Percentiles rank a stretch among this genome's conserved stretches.
phyloP scores from a whole-genome alignment of 176 grass and related monocot species.

The Poa pratensis region DNA sequence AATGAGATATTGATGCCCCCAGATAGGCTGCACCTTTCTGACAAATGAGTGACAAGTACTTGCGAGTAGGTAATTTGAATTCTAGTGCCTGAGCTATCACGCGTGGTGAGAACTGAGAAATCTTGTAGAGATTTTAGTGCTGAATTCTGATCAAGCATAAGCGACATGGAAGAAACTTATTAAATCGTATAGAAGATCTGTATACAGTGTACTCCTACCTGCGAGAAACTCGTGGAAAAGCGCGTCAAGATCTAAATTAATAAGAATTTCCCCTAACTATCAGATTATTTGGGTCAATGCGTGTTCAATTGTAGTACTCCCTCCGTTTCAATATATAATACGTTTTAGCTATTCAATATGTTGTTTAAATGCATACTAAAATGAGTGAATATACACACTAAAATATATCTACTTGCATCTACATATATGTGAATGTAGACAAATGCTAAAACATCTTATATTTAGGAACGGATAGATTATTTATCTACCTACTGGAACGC shows the following conservation, averaged over 20 bases:
- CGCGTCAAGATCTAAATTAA: slow-evolving; percentile 8
- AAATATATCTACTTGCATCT: no score
- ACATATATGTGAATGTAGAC: no score
- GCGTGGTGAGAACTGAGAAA: background rate
- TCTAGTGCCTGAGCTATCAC: background rate
- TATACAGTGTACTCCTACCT: background rate
- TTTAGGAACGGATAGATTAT: background rate
- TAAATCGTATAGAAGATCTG: background rate
- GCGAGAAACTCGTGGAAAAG: slow-evolving; percentile 45
- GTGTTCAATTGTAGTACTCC: slow-evolving; percentile 7
- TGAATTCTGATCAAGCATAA: background rate
- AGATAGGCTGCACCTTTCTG: background rate
- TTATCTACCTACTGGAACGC: slow-evolving; percentile 50
- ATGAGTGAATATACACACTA: no score
- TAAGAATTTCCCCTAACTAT: slow-evolving; percentile 38
- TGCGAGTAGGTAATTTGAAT: no score
- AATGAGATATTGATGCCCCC: background rate
- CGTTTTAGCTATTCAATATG: no score
- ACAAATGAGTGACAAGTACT: background rate
- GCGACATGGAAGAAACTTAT: background rate
- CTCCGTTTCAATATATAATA: no score
- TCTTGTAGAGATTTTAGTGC: background rate
- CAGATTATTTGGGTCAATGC: slow-evolving; percentile 18
- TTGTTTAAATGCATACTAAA: no score
- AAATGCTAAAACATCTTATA: no score